phyloP scores from a whole-genome alignment of 2,329 filamentous ascomycete genomes.

The Arthrinium puccinioides region DNA sequence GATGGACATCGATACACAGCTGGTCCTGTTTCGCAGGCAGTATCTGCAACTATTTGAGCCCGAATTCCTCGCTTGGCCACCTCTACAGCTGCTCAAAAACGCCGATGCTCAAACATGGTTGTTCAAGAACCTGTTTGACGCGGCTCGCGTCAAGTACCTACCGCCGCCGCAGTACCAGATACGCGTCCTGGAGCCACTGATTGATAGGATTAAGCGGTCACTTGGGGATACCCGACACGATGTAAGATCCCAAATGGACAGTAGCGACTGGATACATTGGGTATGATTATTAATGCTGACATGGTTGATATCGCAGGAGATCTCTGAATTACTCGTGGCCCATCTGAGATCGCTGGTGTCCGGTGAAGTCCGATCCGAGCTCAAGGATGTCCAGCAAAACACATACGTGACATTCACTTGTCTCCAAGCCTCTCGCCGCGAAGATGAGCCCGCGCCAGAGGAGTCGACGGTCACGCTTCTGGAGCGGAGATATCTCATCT shows the following conservation, averaged over 20 bases:
- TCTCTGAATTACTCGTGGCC: constrained; percentile 53
- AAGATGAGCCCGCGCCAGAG: constrained; percentile 8
- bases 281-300: no score
- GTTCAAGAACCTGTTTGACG: constrained; percentile 51
- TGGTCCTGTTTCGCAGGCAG: constrained; percentile 19
- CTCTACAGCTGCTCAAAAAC: constrained; percentile 15
- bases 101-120: constrained; percentile 28
- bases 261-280: no score
- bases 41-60: constrained; percentile 24
- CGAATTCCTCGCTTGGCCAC: constrained; percentile 24
- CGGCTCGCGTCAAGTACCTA: constrained; percentile 31
- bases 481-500: constrained; percentile 45
- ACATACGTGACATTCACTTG: constrained; percentile 55
- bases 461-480: constrained; percentile 42
- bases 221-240: neutral
- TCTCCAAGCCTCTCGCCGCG: constrained; percentile 14
- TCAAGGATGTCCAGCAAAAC: constrained; percentile 44
- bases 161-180: constrained; percentile 54
- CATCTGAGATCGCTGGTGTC: constrained; percentile 44
- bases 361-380: constrained; percentile 24
- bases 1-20: constrained; percentile 17
- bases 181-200: constrained; percentile 51
- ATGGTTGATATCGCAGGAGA: no score
- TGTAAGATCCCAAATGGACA: neutral
- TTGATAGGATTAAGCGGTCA: constrained; percentile 22